Evolutionary conservation across 139 green algal species (phyloP).

Genomic region (Limnomonas spitsbergensis): DNA sequence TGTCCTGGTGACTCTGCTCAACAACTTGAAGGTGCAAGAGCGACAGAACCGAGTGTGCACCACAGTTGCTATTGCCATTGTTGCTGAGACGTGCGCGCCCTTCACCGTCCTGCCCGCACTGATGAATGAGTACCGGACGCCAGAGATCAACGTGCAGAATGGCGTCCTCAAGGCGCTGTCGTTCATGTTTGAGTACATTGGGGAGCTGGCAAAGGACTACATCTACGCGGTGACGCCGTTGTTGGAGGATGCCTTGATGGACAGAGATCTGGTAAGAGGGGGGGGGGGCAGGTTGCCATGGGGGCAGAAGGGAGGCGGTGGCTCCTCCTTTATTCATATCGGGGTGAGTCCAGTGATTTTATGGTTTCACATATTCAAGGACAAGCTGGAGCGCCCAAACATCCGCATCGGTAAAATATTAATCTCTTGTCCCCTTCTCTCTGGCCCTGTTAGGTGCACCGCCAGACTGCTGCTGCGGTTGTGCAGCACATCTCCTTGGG

Average conservation of each 20-base stretch:
- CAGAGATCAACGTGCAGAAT: conserved; percentile 99
- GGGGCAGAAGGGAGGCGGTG: neutral
- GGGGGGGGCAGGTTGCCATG: neutral
- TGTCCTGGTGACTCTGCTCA: conserved; percentile 96
- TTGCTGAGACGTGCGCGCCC: conserved; percentile 95
- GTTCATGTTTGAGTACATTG: conserved; percentile 99
- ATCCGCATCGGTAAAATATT: too few species aligned
- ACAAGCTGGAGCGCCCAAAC: too few species aligned
- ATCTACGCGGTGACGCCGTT: conserved; percentile 95
- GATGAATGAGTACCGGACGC: conserved; percentile 98
- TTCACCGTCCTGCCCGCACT: conserved; percentile 99
- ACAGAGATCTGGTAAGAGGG: conserved; percentile 73
- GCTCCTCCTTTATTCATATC: neutral
- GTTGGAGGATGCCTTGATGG: conserved; percentile 95
- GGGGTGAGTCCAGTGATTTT: neutral
- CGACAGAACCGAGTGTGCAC: conserved; percentile 98
- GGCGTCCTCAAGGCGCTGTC: conserved; percentile 96
- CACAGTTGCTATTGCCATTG: conserved; percentile 98
- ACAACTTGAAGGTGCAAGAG: conserved; percentile 99
- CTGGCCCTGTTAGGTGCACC: too few species aligned
- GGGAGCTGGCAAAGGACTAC: conserved; percentile 98
- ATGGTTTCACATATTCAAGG: too few species aligned
- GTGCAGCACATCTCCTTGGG: conserved; percentile 91
- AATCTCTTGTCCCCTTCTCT: too few species aligned
- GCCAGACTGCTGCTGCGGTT: conserved; percentile 89